These are phyloP conservation scores for Lactarius vividus DNA, from an alignment of 768 basidiomycete genomes.

Conservation along the genomic window DNA sequence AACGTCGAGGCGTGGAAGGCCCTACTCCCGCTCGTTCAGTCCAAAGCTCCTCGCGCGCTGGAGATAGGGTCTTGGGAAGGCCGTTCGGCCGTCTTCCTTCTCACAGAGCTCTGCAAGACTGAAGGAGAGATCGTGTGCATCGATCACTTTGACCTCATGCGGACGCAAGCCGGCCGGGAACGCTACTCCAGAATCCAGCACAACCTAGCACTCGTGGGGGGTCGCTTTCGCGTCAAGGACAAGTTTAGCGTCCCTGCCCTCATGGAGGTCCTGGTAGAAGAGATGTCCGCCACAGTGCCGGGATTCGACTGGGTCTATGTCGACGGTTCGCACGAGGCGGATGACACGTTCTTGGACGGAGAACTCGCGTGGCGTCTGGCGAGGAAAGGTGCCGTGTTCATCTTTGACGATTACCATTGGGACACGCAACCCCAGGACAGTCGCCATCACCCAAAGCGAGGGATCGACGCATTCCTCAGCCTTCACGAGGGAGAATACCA, in stretches of 20 bases:
- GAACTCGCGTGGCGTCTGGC: constrained; percentile 58
- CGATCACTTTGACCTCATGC: constrained; percentile 58
- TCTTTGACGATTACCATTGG: constrained; percentile 62
- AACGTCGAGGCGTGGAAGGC: constrained; percentile 44
- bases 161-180: constrained; percentile 46
- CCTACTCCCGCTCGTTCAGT: constrained; percentile 40
- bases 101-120: constrained; percentile 44
- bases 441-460: constrained; percentile 52
- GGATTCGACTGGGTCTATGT: constrained; percentile 62
- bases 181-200: constrained; percentile 44
- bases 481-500: constrained; percentile 52
- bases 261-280: constrained; percentile 47
- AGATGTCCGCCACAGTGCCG: constrained; percentile 35
- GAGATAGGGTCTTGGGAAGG: constrained; percentile 66
- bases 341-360: constrained; percentile 59
- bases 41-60: constrained; percentile 45
- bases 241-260: constrained; percentile 55
- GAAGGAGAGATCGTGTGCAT: constrained; percentile 51
- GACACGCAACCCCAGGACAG: constrained; percentile 46
- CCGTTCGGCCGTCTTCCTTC: constrained; percentile 56
- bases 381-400: constrained; percentile 47
- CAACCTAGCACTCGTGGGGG: constrained; percentile 47
- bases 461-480: constrained; percentile 52
- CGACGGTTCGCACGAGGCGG: constrained; percentile 58
- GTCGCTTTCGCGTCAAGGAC: constrained; percentile 44